phyloP scores from a whole-genome alignment of 345 rosid species.

The Durio zibethinus region DNA sequence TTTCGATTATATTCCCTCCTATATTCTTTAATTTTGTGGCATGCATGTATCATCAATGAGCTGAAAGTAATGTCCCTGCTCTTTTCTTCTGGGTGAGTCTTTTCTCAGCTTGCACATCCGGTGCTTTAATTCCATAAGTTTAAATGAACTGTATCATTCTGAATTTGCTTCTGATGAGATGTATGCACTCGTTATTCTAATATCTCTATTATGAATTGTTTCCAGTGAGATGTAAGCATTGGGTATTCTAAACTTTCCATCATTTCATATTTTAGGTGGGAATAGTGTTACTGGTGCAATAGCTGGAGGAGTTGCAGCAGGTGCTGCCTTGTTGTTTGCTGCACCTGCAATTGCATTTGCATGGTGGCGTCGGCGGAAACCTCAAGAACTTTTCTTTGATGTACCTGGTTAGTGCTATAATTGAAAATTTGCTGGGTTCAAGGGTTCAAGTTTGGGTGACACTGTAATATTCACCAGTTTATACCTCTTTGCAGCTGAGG shows the following conservation, averaged over 20 bases:
- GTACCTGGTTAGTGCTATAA: conserved; percentile 70
- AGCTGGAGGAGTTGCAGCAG: conserved; percentile 99
- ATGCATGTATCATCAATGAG: background rate
- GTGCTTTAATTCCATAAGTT: background rate
- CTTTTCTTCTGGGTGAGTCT: background rate
- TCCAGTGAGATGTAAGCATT: background rate
- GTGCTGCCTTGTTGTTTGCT: conserved; percentile 94
- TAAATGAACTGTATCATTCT: background rate
- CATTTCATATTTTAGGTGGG: conserved; percentile 52
- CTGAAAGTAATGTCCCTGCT: background rate
- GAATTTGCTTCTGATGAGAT: conserved; percentile 3
- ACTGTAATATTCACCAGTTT: conserved; percentile 4
- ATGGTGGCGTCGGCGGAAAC: conserved; percentile 93
- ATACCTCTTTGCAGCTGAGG: conserved; percentile 68
- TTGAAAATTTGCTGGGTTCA: background rate
- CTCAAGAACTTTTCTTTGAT: conserved; percentile 86
- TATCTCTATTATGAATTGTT: background rate
- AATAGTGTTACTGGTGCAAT: conserved; percentile 85
- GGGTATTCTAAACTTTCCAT: background rate
- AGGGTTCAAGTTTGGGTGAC: background rate
- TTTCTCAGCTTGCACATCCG: background rate
- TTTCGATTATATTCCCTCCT: background rate
- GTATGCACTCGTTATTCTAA: too few species aligned
- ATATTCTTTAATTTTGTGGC: background rate
- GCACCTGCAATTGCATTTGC: conserved; percentile 99